A percentile compares a stretch with the other conserved stretches of the same genome.
phyloP scores from a whole-genome alignment of 2,329 filamentous ascomycete genomes.

The Ophiosphaerella narmari region DNA sequence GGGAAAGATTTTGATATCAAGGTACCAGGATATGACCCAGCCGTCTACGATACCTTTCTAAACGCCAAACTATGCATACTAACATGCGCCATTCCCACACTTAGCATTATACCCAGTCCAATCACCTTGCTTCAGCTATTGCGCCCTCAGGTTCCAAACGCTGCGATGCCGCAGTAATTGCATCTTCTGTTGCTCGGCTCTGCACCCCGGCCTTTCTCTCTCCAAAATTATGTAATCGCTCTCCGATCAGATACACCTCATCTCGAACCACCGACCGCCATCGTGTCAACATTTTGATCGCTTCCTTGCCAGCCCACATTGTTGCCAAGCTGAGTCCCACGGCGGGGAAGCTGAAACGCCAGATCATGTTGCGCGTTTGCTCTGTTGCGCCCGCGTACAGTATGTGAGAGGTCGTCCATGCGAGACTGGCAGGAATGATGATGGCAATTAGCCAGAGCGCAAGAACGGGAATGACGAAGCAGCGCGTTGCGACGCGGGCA shows the following conservation, averaged over 20 bases:
- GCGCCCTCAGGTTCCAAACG: background rate
- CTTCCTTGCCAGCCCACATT: conserved; percentile 56
- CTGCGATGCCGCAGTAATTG: conserved; percentile 1
- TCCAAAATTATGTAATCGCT: conserved; percentile 92
- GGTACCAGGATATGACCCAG: too few relatives aligned
- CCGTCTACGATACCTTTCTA: too few relatives aligned
- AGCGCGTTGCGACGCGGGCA: conserved; percentile 76
- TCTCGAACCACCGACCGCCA: conserved; percentile 87
- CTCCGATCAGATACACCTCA: conserved; percentile 94
- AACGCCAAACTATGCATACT: too few relatives aligned
- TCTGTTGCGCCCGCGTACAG: conserved; percentile 50
- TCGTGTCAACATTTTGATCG: conserved; percentile 64
- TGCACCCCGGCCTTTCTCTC: conserved; percentile 49
- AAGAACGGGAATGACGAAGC: conserved; percentile 78
- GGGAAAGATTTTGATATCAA: too few relatives aligned
- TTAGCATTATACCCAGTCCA: background rate
- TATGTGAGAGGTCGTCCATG: conserved; percentile 55
- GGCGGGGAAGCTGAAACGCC: conserved; percentile 75
- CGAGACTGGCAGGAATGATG: conserved; percentile 65
- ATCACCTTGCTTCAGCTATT: background rate
- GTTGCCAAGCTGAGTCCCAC: conserved; percentile 54
- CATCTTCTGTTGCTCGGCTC: conserved; percentile 3
- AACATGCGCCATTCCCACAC: too few relatives aligned
- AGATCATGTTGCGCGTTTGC: conserved; percentile 56
- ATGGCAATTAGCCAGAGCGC: conserved; percentile 68